Base-by-base conservation (phyloP, 345 rosid species). In the Sapria himalayana region DNA sequence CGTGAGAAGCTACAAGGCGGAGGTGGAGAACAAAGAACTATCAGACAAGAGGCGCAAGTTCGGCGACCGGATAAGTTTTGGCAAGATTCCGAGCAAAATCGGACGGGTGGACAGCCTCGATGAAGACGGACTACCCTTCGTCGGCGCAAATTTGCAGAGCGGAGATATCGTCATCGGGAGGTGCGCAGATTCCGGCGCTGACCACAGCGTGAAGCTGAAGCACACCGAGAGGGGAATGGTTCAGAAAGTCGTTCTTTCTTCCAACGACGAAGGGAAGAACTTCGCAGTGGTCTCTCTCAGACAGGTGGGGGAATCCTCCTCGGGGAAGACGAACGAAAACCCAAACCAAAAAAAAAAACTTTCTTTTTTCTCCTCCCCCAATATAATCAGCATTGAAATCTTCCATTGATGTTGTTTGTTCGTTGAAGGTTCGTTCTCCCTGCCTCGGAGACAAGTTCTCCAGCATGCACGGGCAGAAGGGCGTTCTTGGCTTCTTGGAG, bases 391-490 rank as follows among this genome's bases (percentile, higher is more conserved):
- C 17, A 37, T 37, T 14, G 12, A 23, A 14, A 14, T n/a, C 38
- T 9, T n/a, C 6, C 20, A 19, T 14, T 6, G 32, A 33, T 47
- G 3, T 6, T 21, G 13, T 33, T 31, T 45, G 39, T 15, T 6
- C 37, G 44, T 10, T 45, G 46, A 64, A 89, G 93, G 77, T 89
- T 48, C 82, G 94, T 14, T 56, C 78, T 23, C 93, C 98, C 0
- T 62, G 76, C 58, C 85, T 76, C 15, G 98, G 98, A 35, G 94
- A 89, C 62, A 89, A 82, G 56, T 82, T 89, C 43, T 85, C 91
- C 2, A 82, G 98, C 63, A 82, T 89, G 94, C 98, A 82, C 52
- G 94, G 98, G 35, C 93, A 82, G 44, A 89, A 89, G 64, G 98
- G 94, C 53, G 98, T 89, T 20, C 64, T 89, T 18, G 98, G 94